Evolutionary conservation across 2,329 filamentous ascomycete genomes (phyloP).

Genomic region (Mariannaea sp.): DNA sequence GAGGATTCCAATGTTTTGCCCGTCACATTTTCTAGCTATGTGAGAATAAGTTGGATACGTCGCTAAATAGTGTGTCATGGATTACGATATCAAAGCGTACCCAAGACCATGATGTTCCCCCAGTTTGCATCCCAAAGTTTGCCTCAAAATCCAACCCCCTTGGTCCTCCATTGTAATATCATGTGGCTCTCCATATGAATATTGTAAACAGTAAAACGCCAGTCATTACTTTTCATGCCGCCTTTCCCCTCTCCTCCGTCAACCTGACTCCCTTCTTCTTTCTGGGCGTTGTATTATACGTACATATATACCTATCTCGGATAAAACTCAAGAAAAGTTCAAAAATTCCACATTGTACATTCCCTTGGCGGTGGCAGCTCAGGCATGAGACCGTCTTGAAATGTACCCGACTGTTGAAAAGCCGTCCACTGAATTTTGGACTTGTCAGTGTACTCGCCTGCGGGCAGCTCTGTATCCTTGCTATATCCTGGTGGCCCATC

Average conservation of each 20-base stretch:
- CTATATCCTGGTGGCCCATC: slow-evolving; percentile 68
- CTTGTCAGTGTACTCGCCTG: slow-evolving; percentile 62
- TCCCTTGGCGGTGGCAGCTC: slow-evolving; percentile 77
- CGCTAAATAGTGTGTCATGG: too few species aligned
- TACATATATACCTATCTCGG: too few species aligned
- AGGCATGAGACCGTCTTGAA: slow-evolving; percentile 74
- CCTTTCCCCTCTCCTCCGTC: too few species aligned
- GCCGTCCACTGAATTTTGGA: slow-evolving; percentile 67
- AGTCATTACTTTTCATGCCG: neutral
- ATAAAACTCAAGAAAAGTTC: slow-evolving; percentile 30
- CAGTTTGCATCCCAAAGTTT: neutral
- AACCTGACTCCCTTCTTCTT: slow-evolving; percentile 3
- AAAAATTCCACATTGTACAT: slow-evolving; percentile 77
- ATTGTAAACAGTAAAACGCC: slow-evolving; percentile 22
- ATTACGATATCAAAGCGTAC: too few species aligned
- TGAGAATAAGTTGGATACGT: too few species aligned
- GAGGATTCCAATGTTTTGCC: too few species aligned
- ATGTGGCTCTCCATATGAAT: slow-evolving; percentile 12
- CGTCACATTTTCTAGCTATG: too few species aligned
- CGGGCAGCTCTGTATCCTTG: slow-evolving; percentile 64
- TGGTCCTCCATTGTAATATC: too few species aligned
- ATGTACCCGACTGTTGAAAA: slow-evolving; percentile 68
- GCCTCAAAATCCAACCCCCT: neutral
- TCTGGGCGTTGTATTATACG: neutral
- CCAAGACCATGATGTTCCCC: too few species aligned